phyloP scores from a whole-genome alignment of 495 filamentous ascomycete genomes.

The Hypoxylon rickii region DNA sequence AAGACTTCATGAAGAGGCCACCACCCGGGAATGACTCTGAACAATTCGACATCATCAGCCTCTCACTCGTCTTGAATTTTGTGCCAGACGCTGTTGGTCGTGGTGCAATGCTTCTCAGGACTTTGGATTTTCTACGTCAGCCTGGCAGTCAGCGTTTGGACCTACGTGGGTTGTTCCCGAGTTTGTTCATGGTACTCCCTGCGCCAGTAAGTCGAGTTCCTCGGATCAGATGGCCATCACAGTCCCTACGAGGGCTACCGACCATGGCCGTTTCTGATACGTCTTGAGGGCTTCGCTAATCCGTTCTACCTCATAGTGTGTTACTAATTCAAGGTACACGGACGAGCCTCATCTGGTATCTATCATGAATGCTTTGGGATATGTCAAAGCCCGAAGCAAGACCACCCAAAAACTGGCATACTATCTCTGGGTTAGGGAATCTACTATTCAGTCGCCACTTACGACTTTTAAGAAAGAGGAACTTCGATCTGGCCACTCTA shows the following conservation, averaged over 20 bases:
- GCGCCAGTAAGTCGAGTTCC: conserved; percentile 52
- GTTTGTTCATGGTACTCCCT: conserved; percentile 88
- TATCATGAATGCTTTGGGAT: conserved; percentile 82
- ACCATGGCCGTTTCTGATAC: conserved; percentile 7
- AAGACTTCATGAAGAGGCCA: conserved; percentile 93
- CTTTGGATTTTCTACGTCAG: conserved; percentile 65
- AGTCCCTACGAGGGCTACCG: not conserved
- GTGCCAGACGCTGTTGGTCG: conserved; percentile 74
- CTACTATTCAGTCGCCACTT: conserved; percentile 22
- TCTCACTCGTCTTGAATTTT: conserved; percentile 96
- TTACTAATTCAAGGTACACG: conserved; percentile 90
- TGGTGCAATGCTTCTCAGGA: conserved; percentile 85
- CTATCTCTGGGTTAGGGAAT: conserved; percentile 71
- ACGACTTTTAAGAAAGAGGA: conserved; percentile 63
- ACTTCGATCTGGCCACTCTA: conserved; percentile 68
- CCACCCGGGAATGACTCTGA: conserved; percentile 65
- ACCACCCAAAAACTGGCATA: conserved; percentile 83
- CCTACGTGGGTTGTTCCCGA: conserved; percentile 60
- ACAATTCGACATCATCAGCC: conserved; percentile 83
- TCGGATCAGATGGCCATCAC: not conserved
- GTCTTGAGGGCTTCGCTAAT: no score
- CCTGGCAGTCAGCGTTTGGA: conserved; percentile 22
- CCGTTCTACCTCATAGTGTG: no score
- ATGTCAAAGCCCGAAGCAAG: conserved; percentile 66
- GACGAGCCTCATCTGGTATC: conserved; percentile 68